These are phyloP conservation scores for Bauhinia variegata DNA, from an alignment of 306 rosid genomes.

Conservation along the genomic window DNA sequence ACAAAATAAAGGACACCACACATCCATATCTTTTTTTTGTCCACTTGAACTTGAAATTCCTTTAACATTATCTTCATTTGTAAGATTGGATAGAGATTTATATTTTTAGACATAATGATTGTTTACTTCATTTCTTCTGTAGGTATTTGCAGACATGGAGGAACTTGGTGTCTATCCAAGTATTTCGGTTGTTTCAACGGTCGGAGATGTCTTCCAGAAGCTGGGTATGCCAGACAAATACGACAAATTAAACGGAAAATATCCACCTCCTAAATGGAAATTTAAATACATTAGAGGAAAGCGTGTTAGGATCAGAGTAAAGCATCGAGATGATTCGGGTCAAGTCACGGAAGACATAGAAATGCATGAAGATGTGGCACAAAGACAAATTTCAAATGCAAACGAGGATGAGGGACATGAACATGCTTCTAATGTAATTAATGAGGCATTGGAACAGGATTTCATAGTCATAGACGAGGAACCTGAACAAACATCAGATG, in stretches of 20 bases:
- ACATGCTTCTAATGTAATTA: conserved; percentile 31
- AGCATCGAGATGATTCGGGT: conserved; percentile 20
- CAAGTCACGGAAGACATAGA: conserved; percentile 24
- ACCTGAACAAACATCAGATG: conserved; percentile 42
- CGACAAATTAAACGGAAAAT: conserved; percentile 61
- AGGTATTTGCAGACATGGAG: conserved; percentile 98
- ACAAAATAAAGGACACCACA: background rate
- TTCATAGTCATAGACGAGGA: conserved; percentile 29
- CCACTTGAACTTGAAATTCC: background rate
- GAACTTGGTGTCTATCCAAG: conserved; percentile 81
- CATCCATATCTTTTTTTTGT: no score
- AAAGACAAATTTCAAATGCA: conserved; percentile 22
- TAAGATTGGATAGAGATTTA: conserved; percentile 20
- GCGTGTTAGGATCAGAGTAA: conserved; percentile 60
- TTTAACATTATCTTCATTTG: conserved; percentile 11
- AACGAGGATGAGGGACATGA: conserved; percentile 34
- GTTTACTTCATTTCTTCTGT: conserved; percentile 36
- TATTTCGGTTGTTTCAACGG: conserved; percentile 54
- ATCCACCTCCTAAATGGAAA: conserved; percentile 81
- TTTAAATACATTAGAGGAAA: conserved; percentile 71
- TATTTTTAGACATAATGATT: background rate
- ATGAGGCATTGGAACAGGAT: conserved; percentile 44
- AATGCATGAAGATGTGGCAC: conserved; percentile 25
- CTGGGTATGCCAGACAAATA: conserved; percentile 81
- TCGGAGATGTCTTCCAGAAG: conserved; percentile 78